Evolutionary conservation across 495 filamentous ascomycete genomes (phyloP), one percentile per base, ranked within the genome.

Genomic region (Apodospora peruviana): DNA sequence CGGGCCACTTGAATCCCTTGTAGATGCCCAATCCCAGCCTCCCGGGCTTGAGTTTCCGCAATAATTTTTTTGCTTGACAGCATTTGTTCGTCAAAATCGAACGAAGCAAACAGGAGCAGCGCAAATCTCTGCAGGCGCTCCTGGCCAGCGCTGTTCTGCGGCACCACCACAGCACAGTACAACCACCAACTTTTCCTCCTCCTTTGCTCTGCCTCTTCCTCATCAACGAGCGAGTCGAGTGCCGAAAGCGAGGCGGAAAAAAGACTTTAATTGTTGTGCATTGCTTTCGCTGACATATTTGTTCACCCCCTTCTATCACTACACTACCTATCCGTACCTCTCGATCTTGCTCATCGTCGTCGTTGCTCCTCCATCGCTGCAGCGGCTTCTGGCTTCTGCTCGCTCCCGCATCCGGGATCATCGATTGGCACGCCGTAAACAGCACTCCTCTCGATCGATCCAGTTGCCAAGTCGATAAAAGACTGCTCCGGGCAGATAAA

Each of bases 11-110:
- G 29, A 46, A 14, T 16, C 23, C 25, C 40, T 24, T 24, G 12
- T 24, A 23, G 23, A 27, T 36, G 45, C 45, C 53, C 53, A 55
- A 51, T 55, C 53, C 53, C 53, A 55, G 32, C 53, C 48, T 55
- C 25, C 47, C 9, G 27, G 22, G 25, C 22, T 37, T 25, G 35
- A 49, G 40, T 20, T 14, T 29, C 18, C 29, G 32, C 42, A 34
- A 7, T 14, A 43, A 38, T 47, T 27, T 40, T 48, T 48, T 48
- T 40, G 23, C 40, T 9, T n/a, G 25, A 38, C 49, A n/a, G 40
- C 48, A 45, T 41, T 41, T n/a, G 2, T 10, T 18, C 7, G 39
- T 41, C 21, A 24, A n/a, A n/a, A n/a, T n/a, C n/a, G n/a, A n/a
- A n/a, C n/a, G n/a, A n/a, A 24, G 3, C 39, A 18, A 41, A 18